Evolutionary conservation across 1,284 basidiomycete species (phyloP).

Genomic region (Cutaneotrichosporon arboriforme): DNA sequence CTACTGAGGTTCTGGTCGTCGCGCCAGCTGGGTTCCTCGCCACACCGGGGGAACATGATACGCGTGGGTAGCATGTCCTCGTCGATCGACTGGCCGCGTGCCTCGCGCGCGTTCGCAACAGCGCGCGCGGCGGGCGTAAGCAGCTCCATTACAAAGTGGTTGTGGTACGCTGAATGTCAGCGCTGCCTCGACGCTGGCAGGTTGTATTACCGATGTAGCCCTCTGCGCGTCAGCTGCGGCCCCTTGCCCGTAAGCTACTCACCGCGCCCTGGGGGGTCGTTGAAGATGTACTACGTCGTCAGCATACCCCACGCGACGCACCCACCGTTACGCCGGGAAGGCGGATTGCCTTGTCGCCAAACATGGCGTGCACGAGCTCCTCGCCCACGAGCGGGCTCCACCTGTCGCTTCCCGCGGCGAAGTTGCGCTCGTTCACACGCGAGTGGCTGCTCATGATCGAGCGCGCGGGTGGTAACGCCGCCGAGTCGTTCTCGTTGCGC

Average conservation of each 20-base stretch:
- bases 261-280: constrained; percentile 37
- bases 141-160: constrained; percentile 33
- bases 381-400: constrained; percentile 24
- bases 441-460: constrained; percentile 15
- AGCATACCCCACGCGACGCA: neutral
- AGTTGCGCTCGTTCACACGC: constrained; percentile 8
- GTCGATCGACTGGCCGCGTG: neutral
- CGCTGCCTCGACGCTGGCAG: neutral
- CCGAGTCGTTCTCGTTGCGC: constrained; percentile 6
- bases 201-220: constrained; percentile 24
- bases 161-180: neutral
- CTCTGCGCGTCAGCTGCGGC: constrained; percentile 1
- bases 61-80: constrained; percentile 20
- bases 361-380: constrained; percentile 22
- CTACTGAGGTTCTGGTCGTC: constrained; percentile 33
- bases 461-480: constrained; percentile 7
- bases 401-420: constrained; percentile 24
- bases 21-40: constrained; percentile 28
- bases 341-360: constrained; percentile 27
- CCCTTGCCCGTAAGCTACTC: constrained; percentile 3
- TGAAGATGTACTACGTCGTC: constrained; percentile 34
- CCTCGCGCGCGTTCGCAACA: constrained; percentile 13
- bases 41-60: constrained; percentile 36
- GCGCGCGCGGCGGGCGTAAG: constrained; percentile 31
- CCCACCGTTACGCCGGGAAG: constrained; percentile 36